Evolutionary conservation across 148 eudicot genomes (phyloP).

Genomic region (Camellia japonica): DNA sequence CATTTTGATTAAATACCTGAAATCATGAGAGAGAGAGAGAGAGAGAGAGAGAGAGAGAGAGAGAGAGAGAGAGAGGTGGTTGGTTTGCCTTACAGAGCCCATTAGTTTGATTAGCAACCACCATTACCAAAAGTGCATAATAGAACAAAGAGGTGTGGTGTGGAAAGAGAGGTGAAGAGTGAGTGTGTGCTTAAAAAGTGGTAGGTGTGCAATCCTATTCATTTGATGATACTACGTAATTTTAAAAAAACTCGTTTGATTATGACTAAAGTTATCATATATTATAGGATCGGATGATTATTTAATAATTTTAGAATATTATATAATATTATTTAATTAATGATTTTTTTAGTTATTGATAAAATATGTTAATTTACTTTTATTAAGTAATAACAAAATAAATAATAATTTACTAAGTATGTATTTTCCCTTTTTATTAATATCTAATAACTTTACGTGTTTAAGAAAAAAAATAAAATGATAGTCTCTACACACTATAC

Average conservation of each 20-base stretch:
- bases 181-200: neutral
- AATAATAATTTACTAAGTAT: too few relatives aligned
- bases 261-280: neutral
- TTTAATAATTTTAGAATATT: too few relatives aligned
- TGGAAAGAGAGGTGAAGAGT: neutral
- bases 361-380: too few relatives aligned
- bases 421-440: too few relatives aligned
- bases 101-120: neutral
- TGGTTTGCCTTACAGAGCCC: neutral
- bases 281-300: too few relatives aligned
- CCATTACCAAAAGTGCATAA: neutral
- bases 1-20: neutral
- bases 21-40: conserved; percentile 3
- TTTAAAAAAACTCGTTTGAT: neutral
- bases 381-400: too few relatives aligned
- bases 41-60: too few relatives aligned
- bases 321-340: too few relatives aligned
- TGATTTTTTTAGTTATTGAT: too few relatives aligned
- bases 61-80: neutral
- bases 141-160: neutral
- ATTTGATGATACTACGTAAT: conserved; percentile 3
- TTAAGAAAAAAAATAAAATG: too few relatives aligned
- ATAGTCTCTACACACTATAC: too few relatives aligned
- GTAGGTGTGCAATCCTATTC: neutral
- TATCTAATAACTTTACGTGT: too few relatives aligned